Evolutionary conservation across 2,329 filamentous ascomycete genomes (phyloP), one percentile per base, ranked within the genome.

Genomic region (Dothidotthia symphoricarpi): DNA sequence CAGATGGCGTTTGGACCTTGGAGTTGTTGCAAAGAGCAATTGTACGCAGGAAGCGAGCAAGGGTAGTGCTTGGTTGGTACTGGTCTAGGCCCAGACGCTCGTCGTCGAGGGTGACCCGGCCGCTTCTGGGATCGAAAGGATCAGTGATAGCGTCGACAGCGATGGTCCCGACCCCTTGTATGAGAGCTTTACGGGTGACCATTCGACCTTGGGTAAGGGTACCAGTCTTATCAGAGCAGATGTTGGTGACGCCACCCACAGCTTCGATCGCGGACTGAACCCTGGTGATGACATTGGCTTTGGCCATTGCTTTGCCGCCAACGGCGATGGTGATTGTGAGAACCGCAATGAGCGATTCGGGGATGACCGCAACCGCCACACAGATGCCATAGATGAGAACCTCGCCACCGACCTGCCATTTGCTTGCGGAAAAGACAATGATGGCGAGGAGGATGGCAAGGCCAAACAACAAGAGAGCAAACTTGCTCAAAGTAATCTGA

Each of bases 401-500:
- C 42, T 74, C 71, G 29, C 68, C 63, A 19, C 57, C 57, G 17
- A 68, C 48, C 15, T 67, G 44, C 53, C 58, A 69, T 47, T 64
- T 63, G 63, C 84, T 86, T 36, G 82, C 78, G 6, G 72, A 82
- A 30, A 85, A 74, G 26, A 86, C 82, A 51, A 87, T 80, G 49
- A 87, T 77, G 7, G 82, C 82, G 45, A 82, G 83, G 16, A 86
- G 54, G 10, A 87, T 76, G 2, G 83, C 89, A 34, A 88, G 77
- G 31, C 75, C 81, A 58, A 95, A 94, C 2, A 95, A 78, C 3
- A 88, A 63, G 28, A 93, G 81, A 17, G 89, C 88, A 57, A 95
- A 83, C 67, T 90, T 88, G 69, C 85, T 88, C 34, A 95, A 75
- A 59, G 87, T 91, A 50, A 85, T 83, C 69, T 94, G 88, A 30